These are phyloP conservation scores for Gossypium bickii DNA, from an alignment of 345 rosid genomes.

Conservation along the genomic window DNA sequence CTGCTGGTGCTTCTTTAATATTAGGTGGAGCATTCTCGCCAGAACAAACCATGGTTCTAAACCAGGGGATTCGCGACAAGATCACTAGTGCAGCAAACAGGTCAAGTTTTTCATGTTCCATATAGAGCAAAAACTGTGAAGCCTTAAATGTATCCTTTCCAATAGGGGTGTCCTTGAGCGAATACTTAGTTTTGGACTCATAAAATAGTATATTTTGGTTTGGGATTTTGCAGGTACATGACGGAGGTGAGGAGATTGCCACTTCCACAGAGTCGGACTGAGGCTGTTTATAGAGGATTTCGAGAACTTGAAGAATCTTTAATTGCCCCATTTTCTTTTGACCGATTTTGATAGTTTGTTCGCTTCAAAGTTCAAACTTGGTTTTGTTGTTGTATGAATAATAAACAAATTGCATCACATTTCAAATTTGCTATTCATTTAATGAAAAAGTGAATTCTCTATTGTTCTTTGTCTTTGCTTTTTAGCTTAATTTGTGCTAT, in stretches of 20 bases:
- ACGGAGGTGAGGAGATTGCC: slow-evolving; percentile 84
- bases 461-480: not conserved
- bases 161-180: too few relatives aligned
- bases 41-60: slow-evolving; percentile 52
- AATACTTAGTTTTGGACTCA: not conserved
- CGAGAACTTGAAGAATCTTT: slow-evolving; percentile 90
- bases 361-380: not conserved
- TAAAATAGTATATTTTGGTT: not conserved
- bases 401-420: not conserved
- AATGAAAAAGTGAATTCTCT: not conserved
- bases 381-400: slow-evolving; percentile 8
- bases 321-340: slow-evolving; percentile 51
- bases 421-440: not conserved
- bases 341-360: slow-evolving; percentile 36
- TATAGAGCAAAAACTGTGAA: not conserved
- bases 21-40: slow-evolving; percentile 56
- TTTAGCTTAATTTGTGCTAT: not conserved
- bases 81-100: slow-evolving; percentile 88
- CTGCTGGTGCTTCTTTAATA: slow-evolving; percentile 61
- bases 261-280: slow-evolving; percentile 71
- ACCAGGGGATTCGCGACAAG: slow-evolving; percentile 82
- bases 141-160: not conserved
- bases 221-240: slow-evolving; percentile 49
- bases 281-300: slow-evolving; percentile 71
- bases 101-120: slow-evolving; percentile 30